Conservation (phyloP, 2,329 filamentous ascomycete genomes). For the Colletotrichum orbiculare region DNA sequence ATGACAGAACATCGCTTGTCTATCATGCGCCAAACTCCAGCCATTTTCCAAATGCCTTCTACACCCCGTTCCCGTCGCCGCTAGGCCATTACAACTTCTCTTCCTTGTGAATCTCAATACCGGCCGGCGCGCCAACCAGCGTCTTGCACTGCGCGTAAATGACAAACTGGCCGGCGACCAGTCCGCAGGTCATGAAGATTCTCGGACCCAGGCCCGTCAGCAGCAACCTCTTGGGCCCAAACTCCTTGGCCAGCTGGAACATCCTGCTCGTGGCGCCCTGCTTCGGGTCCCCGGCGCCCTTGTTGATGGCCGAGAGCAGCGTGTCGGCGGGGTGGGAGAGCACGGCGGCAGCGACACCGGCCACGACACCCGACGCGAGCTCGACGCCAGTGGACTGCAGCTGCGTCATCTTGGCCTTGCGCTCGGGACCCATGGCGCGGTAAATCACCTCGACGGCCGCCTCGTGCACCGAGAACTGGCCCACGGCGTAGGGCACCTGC, state of each 20-base stretch:
- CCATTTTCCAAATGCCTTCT: not conserved
- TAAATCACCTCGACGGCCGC: slow-evolving; percentile 84
- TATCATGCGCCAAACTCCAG: slow-evolving; percentile 16
- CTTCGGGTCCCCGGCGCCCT: slow-evolving; percentile 60
- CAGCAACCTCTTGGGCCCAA: slow-evolving; percentile 60
- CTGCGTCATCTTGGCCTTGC: slow-evolving; percentile 75
- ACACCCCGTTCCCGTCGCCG: not conserved
- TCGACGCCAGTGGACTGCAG: slow-evolving; percentile 84
- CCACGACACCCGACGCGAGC: slow-evolving; percentile 85
- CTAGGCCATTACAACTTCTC: slow-evolving; percentile 12
- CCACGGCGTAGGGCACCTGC: slow-evolving; percentile 92
- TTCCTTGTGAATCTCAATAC: slow-evolving; percentile 66
- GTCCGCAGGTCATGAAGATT: slow-evolving; percentile 63
- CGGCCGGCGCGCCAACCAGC: slow-evolving; percentile 60
- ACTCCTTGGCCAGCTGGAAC: slow-evolving; percentile 63
- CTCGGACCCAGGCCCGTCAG: slow-evolving; percentile 61
- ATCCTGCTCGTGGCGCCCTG: slow-evolving; percentile 62
- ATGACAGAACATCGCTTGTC: slow-evolving; percentile 6
- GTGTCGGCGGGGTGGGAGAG: slow-evolving; percentile 90
- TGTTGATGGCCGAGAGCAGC: slow-evolving; percentile 66
- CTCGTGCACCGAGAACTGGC: slow-evolving; percentile 95
- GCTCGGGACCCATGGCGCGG: slow-evolving; percentile 70
- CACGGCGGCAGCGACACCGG: slow-evolving; percentile 88
- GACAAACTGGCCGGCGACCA: slow-evolving; percentile 65
- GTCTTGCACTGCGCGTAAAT: slow-evolving; percentile 67